Evolutionary conservation across 768 basidiomycete genomes (phyloP).

Genomic region (Tubosaeta sp.): DNA sequence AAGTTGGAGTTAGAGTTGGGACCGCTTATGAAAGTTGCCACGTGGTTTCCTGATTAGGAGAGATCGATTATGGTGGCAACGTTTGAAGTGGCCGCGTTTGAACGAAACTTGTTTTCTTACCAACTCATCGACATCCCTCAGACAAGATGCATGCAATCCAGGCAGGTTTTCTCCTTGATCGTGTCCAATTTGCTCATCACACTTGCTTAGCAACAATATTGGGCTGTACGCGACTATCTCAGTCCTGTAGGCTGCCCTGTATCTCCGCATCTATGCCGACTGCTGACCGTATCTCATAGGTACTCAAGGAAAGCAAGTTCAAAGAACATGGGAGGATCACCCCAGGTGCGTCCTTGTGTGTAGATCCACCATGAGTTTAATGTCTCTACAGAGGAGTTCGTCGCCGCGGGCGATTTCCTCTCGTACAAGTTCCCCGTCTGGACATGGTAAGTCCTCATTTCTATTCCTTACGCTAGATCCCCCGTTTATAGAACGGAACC

Average conservation of each 20-base stretch:
- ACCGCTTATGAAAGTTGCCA: conserved; percentile 11
- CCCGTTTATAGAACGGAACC: conserved; percentile 1
- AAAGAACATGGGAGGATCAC: conserved; percentile 97
- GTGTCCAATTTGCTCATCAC: background rate
- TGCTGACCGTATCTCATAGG: conserved; percentile 46
- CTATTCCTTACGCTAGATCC: background rate
- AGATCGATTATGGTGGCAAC: conserved; percentile 33
- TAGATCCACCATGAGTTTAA: conserved; percentile 3
- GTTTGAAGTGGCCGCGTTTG: conserved; percentile 12
- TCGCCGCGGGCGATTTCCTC: conserved; percentile 95
- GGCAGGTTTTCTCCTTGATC: conserved; percentile 18
- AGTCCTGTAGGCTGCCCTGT: conserved; percentile 60
- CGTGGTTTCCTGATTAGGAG: conserved; percentile 29
- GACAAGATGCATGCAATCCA: conserved; percentile 47
- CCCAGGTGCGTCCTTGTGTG: conserved; percentile 56
- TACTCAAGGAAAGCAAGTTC: conserved; percentile 97
- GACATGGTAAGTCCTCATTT: conserved; percentile 66
- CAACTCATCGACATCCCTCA: background rate
- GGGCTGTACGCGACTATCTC: conserved; percentile 92
- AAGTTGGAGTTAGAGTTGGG: background rate
- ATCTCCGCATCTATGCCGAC: conserved; percentile 17
- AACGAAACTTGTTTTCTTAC: conserved; percentile 1
- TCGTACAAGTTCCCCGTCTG: conserved; percentile 98
- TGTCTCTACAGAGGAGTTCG: conserved; percentile 78
- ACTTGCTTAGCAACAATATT: conserved; percentile 78